These are phyloP conservation scores for Periconia sp. DNA, from an alignment of 2,329 filamentous ascomycete genomes.

Conservation along the genomic window DNA sequence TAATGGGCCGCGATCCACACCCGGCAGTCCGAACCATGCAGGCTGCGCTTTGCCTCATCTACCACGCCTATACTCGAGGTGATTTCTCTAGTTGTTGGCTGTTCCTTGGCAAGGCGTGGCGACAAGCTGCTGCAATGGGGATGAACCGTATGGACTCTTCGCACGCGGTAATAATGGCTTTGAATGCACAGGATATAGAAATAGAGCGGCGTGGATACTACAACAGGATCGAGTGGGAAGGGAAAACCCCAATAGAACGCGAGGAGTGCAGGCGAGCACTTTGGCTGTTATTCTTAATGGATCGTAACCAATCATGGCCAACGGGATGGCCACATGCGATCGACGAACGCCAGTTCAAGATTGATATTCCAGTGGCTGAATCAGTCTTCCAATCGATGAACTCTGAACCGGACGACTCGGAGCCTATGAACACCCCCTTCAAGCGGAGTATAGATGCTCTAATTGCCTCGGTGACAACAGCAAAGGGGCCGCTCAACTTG, in stretches of 20 bases:
- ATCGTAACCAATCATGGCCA: constrained; percentile 34
- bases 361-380: constrained; percentile 36
- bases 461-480: constrained; percentile 13
- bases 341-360: constrained; percentile 36
- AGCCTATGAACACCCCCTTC: constrained; percentile 22
- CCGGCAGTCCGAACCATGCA: constrained; percentile 32
- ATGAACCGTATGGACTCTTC: constrained; percentile 36
- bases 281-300: constrained; percentile 40
- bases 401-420: constrained; percentile 1
- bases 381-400: constrained; percentile 27
- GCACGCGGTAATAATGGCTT: constrained; percentile 3
- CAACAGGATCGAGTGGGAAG: constrained; percentile 3
- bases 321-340: constrained; percentile 36
- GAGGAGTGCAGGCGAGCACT: constrained; percentile 38
- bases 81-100: constrained; percentile 39
- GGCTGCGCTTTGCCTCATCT: constrained; percentile 28
- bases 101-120: constrained; percentile 40
- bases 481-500: constrained; percentile 20
- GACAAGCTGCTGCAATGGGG: constrained; percentile 33
- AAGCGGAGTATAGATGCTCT: constrained; percentile 28
- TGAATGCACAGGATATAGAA: background rate
- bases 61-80: constrained; percentile 28
- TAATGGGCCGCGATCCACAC: constrained; percentile 23
- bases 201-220: constrained; percentile 2
- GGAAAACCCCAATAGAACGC: constrained; percentile 19